Percentiles rank a stretch among this genome's conserved stretches.
Evolutionary conservation across 139 green algal species (phyloP).

Genomic region (Deuterostichococcus epilithicus): DNA sequence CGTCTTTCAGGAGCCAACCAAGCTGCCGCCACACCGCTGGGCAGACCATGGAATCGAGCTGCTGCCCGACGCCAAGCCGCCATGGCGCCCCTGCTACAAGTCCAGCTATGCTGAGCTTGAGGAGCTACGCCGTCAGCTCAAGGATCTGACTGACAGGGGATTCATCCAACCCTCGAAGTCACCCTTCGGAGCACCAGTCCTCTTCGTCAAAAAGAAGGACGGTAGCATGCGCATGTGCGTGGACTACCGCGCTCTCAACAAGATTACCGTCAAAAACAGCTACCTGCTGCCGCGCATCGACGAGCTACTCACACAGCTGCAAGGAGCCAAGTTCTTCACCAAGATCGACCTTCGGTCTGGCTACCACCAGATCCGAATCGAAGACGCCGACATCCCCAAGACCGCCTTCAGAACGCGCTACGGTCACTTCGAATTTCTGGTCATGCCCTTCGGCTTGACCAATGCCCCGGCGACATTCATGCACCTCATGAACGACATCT

Average conservation of each 20-base stretch:
- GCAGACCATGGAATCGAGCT: too few species aligned
- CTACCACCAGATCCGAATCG: constrained; percentile 26
- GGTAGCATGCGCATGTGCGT: constrained; percentile 10
- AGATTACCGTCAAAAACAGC: constrained; percentile 13
- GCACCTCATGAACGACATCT: constrained; percentile 34
- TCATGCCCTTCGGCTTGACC: constrained; percentile 42
- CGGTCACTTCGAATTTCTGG: constrained; percentile 38
- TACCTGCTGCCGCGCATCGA: constrained; percentile 20
- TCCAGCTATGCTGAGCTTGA: constrained; percentile 38
- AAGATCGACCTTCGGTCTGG: constrained; percentile 32
- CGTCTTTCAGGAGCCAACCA: too few species aligned
- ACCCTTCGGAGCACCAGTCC: constrained; percentile 31
- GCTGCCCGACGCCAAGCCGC: constrained; percentile 11
- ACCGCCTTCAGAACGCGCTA: constrained; percentile 24
- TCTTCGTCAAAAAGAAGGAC: constrained; percentile 33
- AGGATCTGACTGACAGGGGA: constrained; percentile 34
- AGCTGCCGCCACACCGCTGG: too few species aligned
- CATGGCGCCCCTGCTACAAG: constrained; percentile 24
- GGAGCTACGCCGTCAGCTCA: constrained; percentile 43
- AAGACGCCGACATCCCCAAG: background rate
- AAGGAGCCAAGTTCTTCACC: constrained; percentile 16
- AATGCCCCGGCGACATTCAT: constrained; percentile 46
- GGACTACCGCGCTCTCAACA: constrained; percentile 22
- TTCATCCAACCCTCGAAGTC: constrained; percentile 16
- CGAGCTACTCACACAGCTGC: constrained; percentile 21